Evolutionary conservation across 1,284 basidiomycete species (phyloP).

Genomic region (Leccinum brunneo-olivaceum): DNA sequence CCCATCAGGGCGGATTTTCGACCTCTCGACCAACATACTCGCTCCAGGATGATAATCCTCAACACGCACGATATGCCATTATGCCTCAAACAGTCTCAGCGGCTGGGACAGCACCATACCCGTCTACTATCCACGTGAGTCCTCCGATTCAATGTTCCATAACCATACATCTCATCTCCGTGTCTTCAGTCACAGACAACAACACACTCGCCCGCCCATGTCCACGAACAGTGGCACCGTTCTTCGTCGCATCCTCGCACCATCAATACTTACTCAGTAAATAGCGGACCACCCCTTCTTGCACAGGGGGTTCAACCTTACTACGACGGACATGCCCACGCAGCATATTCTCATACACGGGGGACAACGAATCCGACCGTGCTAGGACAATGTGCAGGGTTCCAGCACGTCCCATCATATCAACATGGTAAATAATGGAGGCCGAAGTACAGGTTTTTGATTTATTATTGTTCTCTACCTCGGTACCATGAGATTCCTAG

Average conservation of each 20-base stretch:
- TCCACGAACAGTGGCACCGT: slow-evolving; percentile 25
- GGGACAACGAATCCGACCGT: slow-evolving; percentile 13
- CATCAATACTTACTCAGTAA: slow-evolving; percentile 17
- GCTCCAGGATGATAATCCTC: slow-evolving; percentile 20
- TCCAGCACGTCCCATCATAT: slow-evolving; percentile 28
- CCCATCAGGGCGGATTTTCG: slow-evolving; percentile 32
- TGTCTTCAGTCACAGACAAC: slow-evolving; percentile 15
- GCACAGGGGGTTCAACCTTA: slow-evolving; percentile 25
- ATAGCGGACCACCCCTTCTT: slow-evolving; percentile 15
- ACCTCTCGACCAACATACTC: slow-evolving; percentile 30
- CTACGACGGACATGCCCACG: slow-evolving; percentile 23
- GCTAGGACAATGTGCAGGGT: slow-evolving; percentile 25
- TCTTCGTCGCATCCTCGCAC: slow-evolving; percentile 24
- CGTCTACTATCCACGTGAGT: slow-evolving; percentile 24
- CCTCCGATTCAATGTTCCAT: background rate
- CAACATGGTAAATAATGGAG: slow-evolving; percentile 25
- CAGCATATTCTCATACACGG: slow-evolving; percentile 28
- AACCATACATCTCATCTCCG: background rate
- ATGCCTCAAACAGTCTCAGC: slow-evolving; percentile 15
- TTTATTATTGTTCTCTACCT: slow-evolving; percentile 9
- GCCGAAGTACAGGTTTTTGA: slow-evolving; percentile 4
- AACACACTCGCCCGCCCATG: slow-evolving; percentile 12
- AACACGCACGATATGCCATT: slow-evolving; percentile 17
- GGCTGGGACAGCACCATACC: slow-evolving; percentile 19
- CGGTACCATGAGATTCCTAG: background rate